These are phyloP conservation scores for Ramichloridium luteum DNA, from an alignment of 2,329 filamentous ascomycete genomes.

Conservation along the genomic window DNA sequence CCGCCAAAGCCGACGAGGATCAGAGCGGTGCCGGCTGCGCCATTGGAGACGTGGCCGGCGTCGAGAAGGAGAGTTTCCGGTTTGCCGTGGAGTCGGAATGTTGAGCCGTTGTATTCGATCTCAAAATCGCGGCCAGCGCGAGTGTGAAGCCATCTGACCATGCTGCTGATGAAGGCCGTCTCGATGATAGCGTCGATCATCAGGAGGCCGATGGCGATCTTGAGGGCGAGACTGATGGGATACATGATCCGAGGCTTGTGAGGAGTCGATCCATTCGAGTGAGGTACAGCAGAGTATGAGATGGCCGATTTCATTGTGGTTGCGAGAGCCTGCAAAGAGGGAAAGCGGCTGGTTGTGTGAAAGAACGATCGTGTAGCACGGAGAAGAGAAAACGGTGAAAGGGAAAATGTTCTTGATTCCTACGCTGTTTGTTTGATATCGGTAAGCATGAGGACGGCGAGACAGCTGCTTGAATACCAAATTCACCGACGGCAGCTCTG, in stretches of 20 bases:
- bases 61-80: constrained; percentile 24
- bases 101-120: constrained; percentile 15
- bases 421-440: too few relatives aligned
- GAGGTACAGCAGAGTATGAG: too few relatives aligned
- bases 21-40: constrained; percentile 21
- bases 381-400: too few relatives aligned
- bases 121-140: constrained; percentile 16
- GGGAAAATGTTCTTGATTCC: too few relatives aligned
- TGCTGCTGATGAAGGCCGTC: constrained; percentile 18
- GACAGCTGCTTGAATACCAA: too few relatives aligned
- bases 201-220: constrained; percentile 12
- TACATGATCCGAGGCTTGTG: too few relatives aligned
- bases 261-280: too few relatives aligned
- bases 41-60: constrained; percentile 22
- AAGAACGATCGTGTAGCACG: too few relatives aligned
- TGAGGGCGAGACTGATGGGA: constrained; percentile 6
- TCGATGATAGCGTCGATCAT: constrained; percentile 19
- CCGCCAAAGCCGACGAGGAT: constrained; percentile 20
- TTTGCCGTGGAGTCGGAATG: constrained; percentile 29
- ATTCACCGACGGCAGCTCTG: too few relatives aligned
- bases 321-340: too few relatives aligned
- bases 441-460: too few relatives aligned
- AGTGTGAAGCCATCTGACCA: constrained; percentile 20
- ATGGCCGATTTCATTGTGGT: neutral
- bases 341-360: too few relatives aligned